A percentile compares a stretch with the other conserved stretches of the same genome.
Evolutionary conservation across 176 grass and related monocot genomes (phyloP).

Genomic region (Triticum monococcum): DNA sequence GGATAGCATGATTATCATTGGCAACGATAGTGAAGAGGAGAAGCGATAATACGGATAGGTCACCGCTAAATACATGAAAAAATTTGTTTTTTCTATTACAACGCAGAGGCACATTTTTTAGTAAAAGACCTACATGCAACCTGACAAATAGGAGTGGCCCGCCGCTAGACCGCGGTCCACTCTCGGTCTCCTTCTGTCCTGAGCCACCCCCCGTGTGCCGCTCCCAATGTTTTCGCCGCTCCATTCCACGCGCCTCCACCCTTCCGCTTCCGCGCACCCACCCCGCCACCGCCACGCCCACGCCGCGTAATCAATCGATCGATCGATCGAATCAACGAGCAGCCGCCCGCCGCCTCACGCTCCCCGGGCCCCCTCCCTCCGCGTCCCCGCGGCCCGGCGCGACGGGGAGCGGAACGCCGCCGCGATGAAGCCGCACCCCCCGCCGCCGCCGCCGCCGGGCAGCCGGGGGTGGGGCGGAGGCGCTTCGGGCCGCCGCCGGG

Average conservation of each 20-base stretch:
- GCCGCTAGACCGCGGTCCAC: no score
- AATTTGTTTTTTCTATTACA: no score
- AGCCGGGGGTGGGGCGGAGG: not conserved
- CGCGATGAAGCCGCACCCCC: slow-evolving; percentile 38
- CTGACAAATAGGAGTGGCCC: no score
- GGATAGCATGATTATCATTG: no score
- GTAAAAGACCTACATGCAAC: no score
- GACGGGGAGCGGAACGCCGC: not conserved
- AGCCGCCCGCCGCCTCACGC: not conserved
- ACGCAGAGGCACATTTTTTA: no score
- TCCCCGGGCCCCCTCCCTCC: not conserved
- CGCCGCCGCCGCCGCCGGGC: not conserved
- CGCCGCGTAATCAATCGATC: not conserved
- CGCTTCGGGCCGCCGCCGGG: slow-evolving; percentile 23
- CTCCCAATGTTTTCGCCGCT: not conserved
- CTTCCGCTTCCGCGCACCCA: not conserved
- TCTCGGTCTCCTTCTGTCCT: no score
- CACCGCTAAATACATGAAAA: no score
- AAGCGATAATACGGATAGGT: no score
- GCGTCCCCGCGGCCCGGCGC: not conserved
- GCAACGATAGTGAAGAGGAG: no score
- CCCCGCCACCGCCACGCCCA: not conserved
- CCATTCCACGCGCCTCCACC: slow-evolving; percentile 18
- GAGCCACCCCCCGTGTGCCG: not conserved
- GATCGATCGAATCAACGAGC: not conserved